These are phyloP conservation scores for Salvia miltiorrhiza DNA, from an alignment of 257 asterid species.

Conservation along the genomic window DNA sequence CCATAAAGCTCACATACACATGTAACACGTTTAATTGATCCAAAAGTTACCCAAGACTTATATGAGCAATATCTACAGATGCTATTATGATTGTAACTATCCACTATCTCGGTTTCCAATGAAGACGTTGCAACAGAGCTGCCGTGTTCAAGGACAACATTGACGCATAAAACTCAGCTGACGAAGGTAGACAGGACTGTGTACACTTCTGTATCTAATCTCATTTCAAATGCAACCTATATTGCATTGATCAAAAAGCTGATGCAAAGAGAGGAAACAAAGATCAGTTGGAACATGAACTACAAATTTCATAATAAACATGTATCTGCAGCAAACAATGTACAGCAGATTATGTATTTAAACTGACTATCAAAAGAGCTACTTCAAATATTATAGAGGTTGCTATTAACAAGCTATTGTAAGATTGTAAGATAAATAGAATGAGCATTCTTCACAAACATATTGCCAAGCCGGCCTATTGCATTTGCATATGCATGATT, in stretches of 20 bases:
- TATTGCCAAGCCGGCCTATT: too few species aligned
- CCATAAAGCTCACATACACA: background rate
- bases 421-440: too few species aligned
- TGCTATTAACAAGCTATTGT: too few species aligned
- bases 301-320: background rate
- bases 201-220: background rate
- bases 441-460: too few species aligned
- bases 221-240: background rate
- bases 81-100: too few species aligned
- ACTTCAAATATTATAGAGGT: too few species aligned
- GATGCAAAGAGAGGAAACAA: background rate
- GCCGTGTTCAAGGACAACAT: background rate
- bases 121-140: background rate
- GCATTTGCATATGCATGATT: too few species aligned
- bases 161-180: background rate
- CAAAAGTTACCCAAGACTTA: constrained; percentile 1
- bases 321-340: background rate
- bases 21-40: background rate
- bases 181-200: background rate
- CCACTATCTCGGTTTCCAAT: background rate
- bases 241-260: background rate
- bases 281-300: background rate
- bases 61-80: background rate
- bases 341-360: background rate
- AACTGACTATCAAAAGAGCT: too few species aligned